Base-by-base conservation (phyloP, 2,329 filamentous ascomycete genomes). In the Capronia coronata region DNA sequence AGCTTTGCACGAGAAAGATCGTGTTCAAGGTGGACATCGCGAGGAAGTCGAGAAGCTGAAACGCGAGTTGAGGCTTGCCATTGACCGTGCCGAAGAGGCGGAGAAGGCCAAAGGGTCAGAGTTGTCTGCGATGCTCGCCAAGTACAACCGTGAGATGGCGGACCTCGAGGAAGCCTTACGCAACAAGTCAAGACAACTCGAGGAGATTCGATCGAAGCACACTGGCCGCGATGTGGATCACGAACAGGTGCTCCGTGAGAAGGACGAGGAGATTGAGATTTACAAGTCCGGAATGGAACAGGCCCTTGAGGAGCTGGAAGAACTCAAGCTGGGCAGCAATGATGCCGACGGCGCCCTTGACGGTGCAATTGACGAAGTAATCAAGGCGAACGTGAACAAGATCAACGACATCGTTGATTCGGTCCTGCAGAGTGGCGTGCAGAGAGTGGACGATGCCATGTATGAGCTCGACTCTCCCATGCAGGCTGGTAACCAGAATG, bases 261-360 rank as follows among this genome's bases (percentile, higher is more conserved):
- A 96, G 74, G 93, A 98, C 65, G 90, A 96, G 62, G 93, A 98
- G 70, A 81, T 98, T 21, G 93, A 97, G 69, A 90, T 97, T 40
- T 95, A 95, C 78, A 95, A 96, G 72, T 88, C 90, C 39, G 90
- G 89, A 62, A 94, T 98, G 87, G 93, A 98, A 65, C 87, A 97
- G 71, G 90, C 91, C 2, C 73, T 98, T 49, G 79, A 97, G 45
- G 90, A 96, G 69, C 76, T 98, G 52, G 91, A 94, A 64, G 89
- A 96, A 64, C 73, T 96, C 56, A 89, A 78, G 59, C 55, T 75
- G 80, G 75, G 75, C 62, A 81, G 84, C 65, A 83, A 80, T 63
- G 86, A 83, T 49, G 84, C 82, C 9, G 90, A 96, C 64, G 74
- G 83, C 54, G 88, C 84, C 2, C 75, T 95, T 47, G 91, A 97